Conservation (phyloP, 148 eudicot genomes). For the Arbutus unedo region DNA sequence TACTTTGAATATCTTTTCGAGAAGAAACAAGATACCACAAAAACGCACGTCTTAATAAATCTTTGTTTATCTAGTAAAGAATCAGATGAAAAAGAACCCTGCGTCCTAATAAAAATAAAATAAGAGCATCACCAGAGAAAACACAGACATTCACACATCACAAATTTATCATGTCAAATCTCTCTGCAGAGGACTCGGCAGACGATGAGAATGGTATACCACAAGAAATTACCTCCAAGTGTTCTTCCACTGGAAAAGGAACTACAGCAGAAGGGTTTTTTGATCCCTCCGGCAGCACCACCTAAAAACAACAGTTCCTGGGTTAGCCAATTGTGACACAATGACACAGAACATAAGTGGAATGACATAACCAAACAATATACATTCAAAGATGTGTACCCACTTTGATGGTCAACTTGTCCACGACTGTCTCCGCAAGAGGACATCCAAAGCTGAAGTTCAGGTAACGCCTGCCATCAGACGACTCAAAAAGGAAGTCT, state of each 20-base stretch:
- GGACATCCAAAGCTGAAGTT: constrained; percentile 89
- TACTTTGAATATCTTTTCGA: not conserved
- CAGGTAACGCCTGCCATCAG: constrained; percentile 77
- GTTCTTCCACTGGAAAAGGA: constrained; percentile 72
- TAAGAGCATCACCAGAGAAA: not conserved
- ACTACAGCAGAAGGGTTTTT: constrained; percentile 56
- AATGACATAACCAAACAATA: not conserved
- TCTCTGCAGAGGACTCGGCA: not conserved
- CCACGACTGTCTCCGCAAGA: constrained; percentile 68
- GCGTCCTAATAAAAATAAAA: not conserved
- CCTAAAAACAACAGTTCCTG: constrained; percentile 38
- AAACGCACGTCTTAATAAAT: not conserved
- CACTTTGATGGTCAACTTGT: constrained; percentile 80
- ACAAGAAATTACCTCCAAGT: constrained; percentile 60
- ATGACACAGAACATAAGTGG: not conserved
- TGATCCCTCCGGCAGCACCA: constrained; percentile 94
- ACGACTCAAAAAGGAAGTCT: constrained; percentile 79
- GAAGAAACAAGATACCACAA: not conserved
- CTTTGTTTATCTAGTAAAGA: not conserved
- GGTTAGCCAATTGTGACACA: constrained; percentile 1
- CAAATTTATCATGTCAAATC: not conserved
- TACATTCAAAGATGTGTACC: constrained; percentile 17
- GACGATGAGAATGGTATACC: not conserved
- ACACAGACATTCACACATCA: not conserved
- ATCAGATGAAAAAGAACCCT: not conserved